phyloP scores from a whole-genome alignment of 768 basidiomycete genomes.

The Suillus tomentosus region DNA sequence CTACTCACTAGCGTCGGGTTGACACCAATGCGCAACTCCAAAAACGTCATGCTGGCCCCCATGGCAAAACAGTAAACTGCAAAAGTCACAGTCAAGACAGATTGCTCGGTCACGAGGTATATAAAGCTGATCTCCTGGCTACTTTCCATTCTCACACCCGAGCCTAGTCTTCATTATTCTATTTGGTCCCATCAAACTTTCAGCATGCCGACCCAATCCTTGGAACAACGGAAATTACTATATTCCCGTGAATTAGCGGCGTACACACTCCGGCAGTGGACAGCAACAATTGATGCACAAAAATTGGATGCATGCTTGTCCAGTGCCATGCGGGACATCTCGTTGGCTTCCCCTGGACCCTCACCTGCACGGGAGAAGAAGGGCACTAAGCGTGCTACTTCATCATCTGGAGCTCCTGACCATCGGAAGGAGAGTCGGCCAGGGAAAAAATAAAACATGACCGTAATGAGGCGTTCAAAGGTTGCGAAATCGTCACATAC shows the following conservation, averaged over 20 bases:
- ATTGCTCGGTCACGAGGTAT: background rate
- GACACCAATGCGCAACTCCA: background rate
- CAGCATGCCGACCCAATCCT: conserved; percentile 12
- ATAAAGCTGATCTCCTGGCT: background rate
- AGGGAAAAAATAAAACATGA: background rate
- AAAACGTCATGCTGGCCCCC: background rate
- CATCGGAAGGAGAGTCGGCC: background rate
- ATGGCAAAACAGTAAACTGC: background rate
- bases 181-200: background rate
- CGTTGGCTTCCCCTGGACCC: conserved; percentile 5
- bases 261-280: conserved; percentile 25
- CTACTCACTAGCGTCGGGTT: background rate
- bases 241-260: conserved; percentile 25
- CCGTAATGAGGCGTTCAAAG: background rate
- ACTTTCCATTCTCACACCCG: too few species aligned
- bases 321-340: background rate
- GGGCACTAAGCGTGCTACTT: background rate
- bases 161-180: background rate
- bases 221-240: conserved; percentile 11
- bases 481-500: background rate
- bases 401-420: background rate
- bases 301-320: conserved; percentile 2
- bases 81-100: background rate
- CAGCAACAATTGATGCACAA: conserved; percentile 18
- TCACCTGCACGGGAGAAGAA: background rate